Evolutionary conservation across 1,284 basidiomycete species (phyloP), one percentile per base, ranked within the genome.

Genomic region (Cystobasidiaceae sp.): DNA sequence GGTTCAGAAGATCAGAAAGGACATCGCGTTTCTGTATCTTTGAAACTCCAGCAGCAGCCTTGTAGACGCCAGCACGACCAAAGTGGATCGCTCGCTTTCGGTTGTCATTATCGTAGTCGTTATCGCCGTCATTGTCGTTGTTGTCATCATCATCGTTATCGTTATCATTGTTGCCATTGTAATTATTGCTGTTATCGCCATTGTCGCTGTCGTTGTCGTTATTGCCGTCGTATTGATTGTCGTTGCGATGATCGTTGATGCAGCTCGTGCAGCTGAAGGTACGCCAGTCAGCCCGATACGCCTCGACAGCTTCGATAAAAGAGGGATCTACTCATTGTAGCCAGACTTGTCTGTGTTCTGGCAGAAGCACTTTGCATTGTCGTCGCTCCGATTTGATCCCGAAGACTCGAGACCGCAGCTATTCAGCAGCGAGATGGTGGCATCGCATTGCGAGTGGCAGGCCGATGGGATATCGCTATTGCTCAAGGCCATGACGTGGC

Each of bases 331-430:
- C 34, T 61, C 59, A n/a, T 61, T 27, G 25, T 61, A 52, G 21
- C 37, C 34, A 25, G 48, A 15, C 23, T 43, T 61, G 37, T 46
- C 33, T 21, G 37, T 28, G 21, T 39, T 49, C 19, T 60, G 45
- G 28, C 59, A 61, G 49, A 52, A 61, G 33, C 59, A 61, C 17
- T 33, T 33, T 1, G 46, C 41, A 28, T 61, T 61, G 33, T 61
- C 49, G 8, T 46, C n/a, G 28, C 52, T 44, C 19, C 13, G 39
- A 33, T 61, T 61, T 32, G 23, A 25, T 4, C 59, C 59, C 11
- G 28, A n/a, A 17, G 45, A 51, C 11, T 61, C 49, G 15, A 61
- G 46, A 8, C 46, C 59, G 30, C 59, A 61, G 30, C 49, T 49
- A 43, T 52, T 61, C n/a, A 61, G 59, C 30, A 52, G 48, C 13